A percentile compares a stretch with the other conserved stretches of the same genome.
phyloP scores from a whole-genome alignment of 495 filamentous ascomycete genomes.

The Trichoderma erinaceum region DNA sequence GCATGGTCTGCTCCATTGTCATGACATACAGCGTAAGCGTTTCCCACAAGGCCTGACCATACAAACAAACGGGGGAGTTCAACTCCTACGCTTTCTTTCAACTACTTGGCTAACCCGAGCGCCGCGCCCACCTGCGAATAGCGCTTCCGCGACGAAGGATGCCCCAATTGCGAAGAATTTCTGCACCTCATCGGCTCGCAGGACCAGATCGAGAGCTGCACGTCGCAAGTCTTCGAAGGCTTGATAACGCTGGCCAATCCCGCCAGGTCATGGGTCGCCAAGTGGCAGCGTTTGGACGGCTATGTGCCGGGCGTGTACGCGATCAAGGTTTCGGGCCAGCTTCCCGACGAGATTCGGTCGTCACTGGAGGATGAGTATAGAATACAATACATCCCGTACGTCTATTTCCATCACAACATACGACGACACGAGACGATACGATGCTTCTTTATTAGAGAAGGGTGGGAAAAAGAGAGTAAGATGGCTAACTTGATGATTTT shows the following conservation, averaged over 20 bases:
- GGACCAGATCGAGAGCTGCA: conserved; percentile 85
- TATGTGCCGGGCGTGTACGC: conserved; percentile 88
- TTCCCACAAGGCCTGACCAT: conserved; percentile 8
- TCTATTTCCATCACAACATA: conserved; percentile 28
- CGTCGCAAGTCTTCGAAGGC: conserved; percentile 89
- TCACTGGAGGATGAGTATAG: conserved; percentile 61
- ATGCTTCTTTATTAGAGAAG: background rate
- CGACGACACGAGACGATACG: background rate
- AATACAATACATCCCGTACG: conserved; percentile 63
- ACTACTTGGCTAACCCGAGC: background rate
- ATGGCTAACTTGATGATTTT: background rate
- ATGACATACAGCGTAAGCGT: conserved; percentile 63
- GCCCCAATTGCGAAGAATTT: conserved; percentile 92
- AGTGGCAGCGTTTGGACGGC: conserved; percentile 85
- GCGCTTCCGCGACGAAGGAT: conserved; percentile 79
- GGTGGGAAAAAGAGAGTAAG: background rate
- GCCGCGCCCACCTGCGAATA: conserved; percentile 25
- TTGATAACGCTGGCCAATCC: conserved; percentile 77
- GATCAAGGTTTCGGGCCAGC: conserved; percentile 74
- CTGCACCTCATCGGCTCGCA: conserved; percentile 69
- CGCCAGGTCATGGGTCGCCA: conserved; percentile 77
- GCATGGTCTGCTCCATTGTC: conserved; percentile 96
- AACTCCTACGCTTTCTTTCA: background rate
- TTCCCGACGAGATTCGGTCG: conserved; percentile 58
- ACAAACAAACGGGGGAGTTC: conserved; percentile 9